Percentiles rank a stretch among this genome's conserved stretches.
Conservation (phyloP, 225 moss, liverwort and hornwort species). For the Ulota crispa region DNA sequence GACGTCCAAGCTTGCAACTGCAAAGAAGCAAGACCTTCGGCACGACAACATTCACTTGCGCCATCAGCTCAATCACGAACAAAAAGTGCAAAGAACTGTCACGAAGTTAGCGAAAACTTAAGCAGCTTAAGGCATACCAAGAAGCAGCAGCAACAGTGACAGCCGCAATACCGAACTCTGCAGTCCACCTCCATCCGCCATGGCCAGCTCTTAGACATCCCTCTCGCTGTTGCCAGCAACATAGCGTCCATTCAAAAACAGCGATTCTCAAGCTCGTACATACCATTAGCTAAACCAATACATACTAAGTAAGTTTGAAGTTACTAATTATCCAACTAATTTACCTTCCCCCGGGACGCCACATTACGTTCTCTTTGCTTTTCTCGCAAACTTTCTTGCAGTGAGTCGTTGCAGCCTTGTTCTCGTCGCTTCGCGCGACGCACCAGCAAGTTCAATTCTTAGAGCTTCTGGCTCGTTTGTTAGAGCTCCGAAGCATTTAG, state of each 20-base stretch:
- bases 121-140: slow-evolving; percentile 39
- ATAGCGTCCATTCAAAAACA: not conserved
- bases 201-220: not conserved
- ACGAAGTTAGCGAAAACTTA: not conserved
- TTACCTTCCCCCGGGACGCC: slow-evolving; percentile 29
- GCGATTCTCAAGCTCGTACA: not conserved
- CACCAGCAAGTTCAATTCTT: not conserved
- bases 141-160: slow-evolving; percentile 28
- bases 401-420: slow-evolving; percentile 22
- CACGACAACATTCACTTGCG: not conserved
- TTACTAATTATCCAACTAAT: slow-evolving; percentile 24
- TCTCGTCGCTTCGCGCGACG: not conserved
- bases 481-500: not conserved
- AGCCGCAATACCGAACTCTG: slow-evolving; percentile 19
- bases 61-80: not conserved
- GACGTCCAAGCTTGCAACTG: slow-evolving; percentile 33
- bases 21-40: slow-evolving; percentile 38
- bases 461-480: not conserved
- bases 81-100: not conserved
- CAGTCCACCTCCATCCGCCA: slow-evolving; percentile 28
- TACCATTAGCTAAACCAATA: not conserved
- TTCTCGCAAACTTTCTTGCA: slow-evolving; percentile 32
- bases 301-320: slow-evolving; percentile 7
- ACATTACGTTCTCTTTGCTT: not conserved
- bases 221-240: not conserved